phyloP scores from a whole-genome alignment of 2,329 filamentous ascomycete genomes.

The Fusarium euwallaceae region DNA sequence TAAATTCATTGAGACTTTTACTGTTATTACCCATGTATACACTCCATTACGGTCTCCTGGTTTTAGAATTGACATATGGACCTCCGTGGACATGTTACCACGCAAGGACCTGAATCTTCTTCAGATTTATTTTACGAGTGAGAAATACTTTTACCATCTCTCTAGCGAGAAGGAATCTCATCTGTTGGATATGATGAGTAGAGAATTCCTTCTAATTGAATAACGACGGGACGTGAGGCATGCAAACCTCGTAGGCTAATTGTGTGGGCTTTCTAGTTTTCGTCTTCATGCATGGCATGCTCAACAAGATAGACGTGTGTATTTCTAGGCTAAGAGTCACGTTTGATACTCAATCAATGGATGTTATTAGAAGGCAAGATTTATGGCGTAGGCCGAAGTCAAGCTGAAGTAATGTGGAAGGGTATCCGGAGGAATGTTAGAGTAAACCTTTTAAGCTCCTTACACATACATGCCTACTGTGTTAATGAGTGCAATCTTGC shows the following conservation, averaged over 20 bases:
- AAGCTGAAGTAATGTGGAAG: no score
- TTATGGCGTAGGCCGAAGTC: no score
- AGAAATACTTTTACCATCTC: background rate
- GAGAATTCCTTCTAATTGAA: background rate
- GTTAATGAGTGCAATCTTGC: no score
- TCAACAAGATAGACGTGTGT: no score
- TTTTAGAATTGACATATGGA: background rate
- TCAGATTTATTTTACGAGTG: background rate
- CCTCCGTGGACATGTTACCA: background rate
- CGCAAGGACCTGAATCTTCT: background rate
- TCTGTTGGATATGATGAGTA: background rate
- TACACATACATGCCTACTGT: no score
- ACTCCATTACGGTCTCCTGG: background rate
- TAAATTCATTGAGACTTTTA: background rate
- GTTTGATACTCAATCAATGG: no score
- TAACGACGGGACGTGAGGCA: background rate
- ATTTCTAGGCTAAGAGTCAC: no score
- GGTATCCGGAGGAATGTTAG: no score
- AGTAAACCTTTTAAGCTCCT: no score
- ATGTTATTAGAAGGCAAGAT: no score
- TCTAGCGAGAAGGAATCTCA: background rate
- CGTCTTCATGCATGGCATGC: background rate
- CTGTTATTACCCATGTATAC: background rate
- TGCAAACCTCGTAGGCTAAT: background rate
- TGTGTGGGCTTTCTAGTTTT: background rate